Evolutionary conservation across 2,329 filamentous ascomycete genomes (phyloP).

Genomic region (Ophiostoma sp.): DNA sequence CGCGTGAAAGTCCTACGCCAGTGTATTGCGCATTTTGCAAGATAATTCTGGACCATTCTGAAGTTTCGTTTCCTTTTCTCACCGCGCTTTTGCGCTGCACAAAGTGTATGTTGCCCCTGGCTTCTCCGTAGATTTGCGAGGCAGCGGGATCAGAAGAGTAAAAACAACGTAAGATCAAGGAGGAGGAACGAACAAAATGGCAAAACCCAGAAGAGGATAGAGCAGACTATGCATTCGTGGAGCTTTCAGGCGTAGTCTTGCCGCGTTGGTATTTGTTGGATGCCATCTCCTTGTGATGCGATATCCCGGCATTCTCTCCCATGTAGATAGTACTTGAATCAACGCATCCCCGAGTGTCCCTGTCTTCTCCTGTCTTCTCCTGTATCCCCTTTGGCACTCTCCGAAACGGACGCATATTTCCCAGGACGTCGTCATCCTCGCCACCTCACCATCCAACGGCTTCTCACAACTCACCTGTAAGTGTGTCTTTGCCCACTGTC

Average conservation of each 20-base stretch:
- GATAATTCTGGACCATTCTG: slow-evolving; percentile 2
- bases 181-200: neutral
- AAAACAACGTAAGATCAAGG: neutral
- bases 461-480: neutral
- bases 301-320: neutral
- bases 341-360: neutral
- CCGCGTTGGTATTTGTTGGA: slow-evolving; percentile 3
- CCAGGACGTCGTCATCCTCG: neutral
- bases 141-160: neutral
- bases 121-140: slow-evolving; percentile 1
- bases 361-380: neutral
- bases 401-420: neutral
- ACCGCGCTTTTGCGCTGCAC: slow-evolving; percentile 8
- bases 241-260: neutral
- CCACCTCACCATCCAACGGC: neutral
- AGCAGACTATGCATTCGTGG: neutral
- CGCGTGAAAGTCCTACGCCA: slow-evolving; percentile 13
- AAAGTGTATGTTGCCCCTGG: neutral
- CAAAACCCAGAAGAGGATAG: slow-evolving; percentile 1
- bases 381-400: neutral
- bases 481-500: neutral
- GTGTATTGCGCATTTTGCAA: slow-evolving; percentile 1
- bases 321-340: neutral
- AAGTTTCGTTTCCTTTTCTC: neutral
- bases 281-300: neutral